Evolutionary conservation across 768 basidiomycete species (phyloP), one percentile per base, ranked within the genome.

Genomic region (Phanerochaete carnosa): DNA sequence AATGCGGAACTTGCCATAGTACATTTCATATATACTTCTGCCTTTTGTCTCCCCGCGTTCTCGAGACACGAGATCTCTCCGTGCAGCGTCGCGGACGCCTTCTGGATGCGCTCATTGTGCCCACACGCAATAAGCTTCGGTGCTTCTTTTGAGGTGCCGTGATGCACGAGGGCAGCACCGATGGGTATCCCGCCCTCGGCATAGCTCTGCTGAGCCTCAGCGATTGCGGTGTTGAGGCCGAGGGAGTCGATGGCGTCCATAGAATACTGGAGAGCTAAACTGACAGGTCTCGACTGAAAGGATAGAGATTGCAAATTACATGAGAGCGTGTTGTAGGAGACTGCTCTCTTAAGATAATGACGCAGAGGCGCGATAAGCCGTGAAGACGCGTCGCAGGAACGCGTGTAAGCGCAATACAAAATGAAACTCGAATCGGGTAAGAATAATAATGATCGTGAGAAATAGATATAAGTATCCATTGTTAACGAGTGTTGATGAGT

Each of bases 171-270:
- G 1, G 77, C 79, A 3, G 82, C 80, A 11, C 86, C 86, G 63
- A 88, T 88, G 13, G 86, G 85, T 22, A 87, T 75, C 0, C 86
- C 86, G 1, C 84, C 83, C 61, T 86, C 80, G 0, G 60, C 65
- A 45, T 76, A 76, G 57, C 84, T 78, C 53, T 77, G 75, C 33
- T 68, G 68, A 0, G 83, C 86, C 62, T 86, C 77, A 2, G 62
- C 66, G 51, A 75, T 61, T 2, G 77, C 76, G 5, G 67, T 68
- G 29, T 68, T 60, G 25, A 76, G 62, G 35, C 75, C 75, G 32
- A 75, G 64, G 1, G 55, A 66, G 59, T 76, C 73, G 23, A 32
- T 46, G 16, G 43, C 39, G 58, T 28, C 52, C 58, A 59, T 50
- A 32, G 22, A 7, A 35, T 13, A 35, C 33, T 35, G n/a, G n/a